Evolutionary conservation across 2,329 filamentous ascomycete genomes (phyloP).

Genomic region (Colletotrichum navitas): DNA sequence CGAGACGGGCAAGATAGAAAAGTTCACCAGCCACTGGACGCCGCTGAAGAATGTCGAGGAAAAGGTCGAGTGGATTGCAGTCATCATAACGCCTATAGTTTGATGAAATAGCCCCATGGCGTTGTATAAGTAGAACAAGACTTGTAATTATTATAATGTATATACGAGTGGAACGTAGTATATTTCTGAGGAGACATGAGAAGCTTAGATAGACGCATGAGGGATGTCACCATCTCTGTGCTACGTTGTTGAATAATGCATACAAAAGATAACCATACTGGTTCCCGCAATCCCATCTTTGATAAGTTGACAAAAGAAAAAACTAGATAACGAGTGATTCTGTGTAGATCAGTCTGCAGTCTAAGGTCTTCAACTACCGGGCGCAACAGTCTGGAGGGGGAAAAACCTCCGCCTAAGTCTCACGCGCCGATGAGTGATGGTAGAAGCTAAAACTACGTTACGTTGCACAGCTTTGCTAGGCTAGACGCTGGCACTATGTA

Average conservation of each 20-base stretch:
- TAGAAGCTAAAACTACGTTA: too few species aligned
- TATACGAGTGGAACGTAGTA: background rate
- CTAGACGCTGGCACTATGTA: too few species aligned
- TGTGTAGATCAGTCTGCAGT: too few species aligned
- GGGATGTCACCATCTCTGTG: background rate
- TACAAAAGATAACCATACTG: too few species aligned
- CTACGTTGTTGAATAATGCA: background rate
- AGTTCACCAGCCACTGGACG: conserved; percentile 41
- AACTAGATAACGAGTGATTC: background rate
- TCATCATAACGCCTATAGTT: conserved; percentile 39
- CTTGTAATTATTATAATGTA: conserved; percentile 32
- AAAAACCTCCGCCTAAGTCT: too few species aligned
- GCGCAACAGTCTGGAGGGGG: too few species aligned
- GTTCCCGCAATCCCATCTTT: background rate
- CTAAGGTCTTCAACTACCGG: too few species aligned
- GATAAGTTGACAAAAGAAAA: background rate
- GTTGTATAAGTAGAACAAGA: background rate
- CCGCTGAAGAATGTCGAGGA: conserved; percentile 41
- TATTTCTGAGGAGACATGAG: background rate
- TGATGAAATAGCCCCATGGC: background rate
- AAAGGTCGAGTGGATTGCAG: conserved; percentile 39
- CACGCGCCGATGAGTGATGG: too few species aligned
- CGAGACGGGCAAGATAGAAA: conserved; percentile 33
- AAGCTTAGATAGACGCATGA: conserved; percentile 1
- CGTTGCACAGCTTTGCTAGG: too few species aligned